Evolutionary conservation across 345 rosid species (phyloP), one percentile per base, ranked within the genome.

Genomic region (Euphorbia tirucalli): DNA sequence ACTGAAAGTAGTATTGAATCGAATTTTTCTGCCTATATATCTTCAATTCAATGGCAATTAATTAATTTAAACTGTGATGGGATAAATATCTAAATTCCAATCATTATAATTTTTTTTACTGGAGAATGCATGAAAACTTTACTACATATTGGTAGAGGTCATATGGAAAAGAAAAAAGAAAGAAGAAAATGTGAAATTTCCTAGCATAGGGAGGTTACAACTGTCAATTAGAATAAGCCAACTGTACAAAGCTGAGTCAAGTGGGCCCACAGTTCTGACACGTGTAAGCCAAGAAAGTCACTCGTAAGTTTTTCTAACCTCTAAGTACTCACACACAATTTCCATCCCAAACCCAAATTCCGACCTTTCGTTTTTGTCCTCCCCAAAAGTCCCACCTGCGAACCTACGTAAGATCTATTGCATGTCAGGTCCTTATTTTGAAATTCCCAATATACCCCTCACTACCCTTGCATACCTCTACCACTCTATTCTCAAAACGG

Each of bases 351-450:
- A 60, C n/a, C 46, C 59, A 31, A 59, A 5, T 30, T 13, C 46
- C 21, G 54, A 60, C 66, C 66, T 59, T 44, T 71, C 66, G 8
- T 46, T 60, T 5, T 43, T 24, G 15, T 16, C 21, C 37, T 14
- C n/a, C n/a, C 30, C 60, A n/a, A 52, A 11, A 39, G 62, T 43
- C 35, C 66, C 65, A 70, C 65, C 56, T 70, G 37, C 21, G 73
- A 57, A 25, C 56, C 65, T 27, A 58, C 55, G 73, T 46, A 8
- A 60, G 58, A 70, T 59, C 66, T 28, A 44, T 44, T 70, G 46
- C 56, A 13, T 44, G 66, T 70, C 73, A 70, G 72, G 19, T 21
- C 52, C 4, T n/a, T 6, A n/a, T 48, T 24, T 0, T 0, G 0
- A 62, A 71, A 7, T 11, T 0, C 37, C 61, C 1, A 37, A 46